phyloP scores from a whole-genome alignment of 192 early-diverging fungal species.

The Coemansia sp. region DNA sequence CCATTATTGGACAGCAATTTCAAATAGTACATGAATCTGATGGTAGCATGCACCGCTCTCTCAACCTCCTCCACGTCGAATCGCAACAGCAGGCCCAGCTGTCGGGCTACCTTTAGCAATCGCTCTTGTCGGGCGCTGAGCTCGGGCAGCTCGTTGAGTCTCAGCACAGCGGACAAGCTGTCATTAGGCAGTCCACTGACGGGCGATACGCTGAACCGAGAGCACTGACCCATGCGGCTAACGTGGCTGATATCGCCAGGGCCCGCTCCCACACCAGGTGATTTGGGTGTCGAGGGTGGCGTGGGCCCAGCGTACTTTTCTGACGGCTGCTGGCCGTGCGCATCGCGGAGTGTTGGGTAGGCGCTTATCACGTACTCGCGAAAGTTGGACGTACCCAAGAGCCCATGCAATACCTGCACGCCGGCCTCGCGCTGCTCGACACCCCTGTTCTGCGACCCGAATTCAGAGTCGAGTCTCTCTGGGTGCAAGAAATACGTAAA shows the following conservation, averaged over 20 bases:
- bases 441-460: slow-evolving; percentile 3
- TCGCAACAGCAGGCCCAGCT: slow-evolving; percentile 9
- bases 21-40: slow-evolving; percentile 39
- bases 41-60: slow-evolving; percentile 21
- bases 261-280: background rate
- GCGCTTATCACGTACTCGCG: slow-evolving; percentile 37
- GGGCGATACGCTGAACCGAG: slow-evolving; percentile 12
- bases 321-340: slow-evolving; percentile 4
- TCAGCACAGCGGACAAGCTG: slow-evolving; percentile 10
- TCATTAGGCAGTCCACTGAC: slow-evolving; percentile 18
- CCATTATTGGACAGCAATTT: slow-evolving; percentile 9
- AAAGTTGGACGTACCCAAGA: slow-evolving; percentile 39
- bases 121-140: slow-evolving; percentile 26
- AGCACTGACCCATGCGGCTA: slow-evolving; percentile 31
- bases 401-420: slow-evolving; percentile 21
- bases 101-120: slow-evolving; percentile 14
- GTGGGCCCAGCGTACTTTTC: slow-evolving; percentile 19
- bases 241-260: background rate
- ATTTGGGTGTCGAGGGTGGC: slow-evolving; percentile 34
- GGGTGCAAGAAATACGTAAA: slow-evolving; percentile 45
- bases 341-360: slow-evolving; percentile 25
- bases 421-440: slow-evolving; percentile 13
- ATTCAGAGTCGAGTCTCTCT: slow-evolving; percentile 24
- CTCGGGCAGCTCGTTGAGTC: slow-evolving; percentile 6
- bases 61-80: slow-evolving; percentile 39